Evolutionary conservation across 805 yeast species (phyloP), one percentile per base, ranked within the genome.

Genomic region (Suhomyces xylopsoci): DNA sequence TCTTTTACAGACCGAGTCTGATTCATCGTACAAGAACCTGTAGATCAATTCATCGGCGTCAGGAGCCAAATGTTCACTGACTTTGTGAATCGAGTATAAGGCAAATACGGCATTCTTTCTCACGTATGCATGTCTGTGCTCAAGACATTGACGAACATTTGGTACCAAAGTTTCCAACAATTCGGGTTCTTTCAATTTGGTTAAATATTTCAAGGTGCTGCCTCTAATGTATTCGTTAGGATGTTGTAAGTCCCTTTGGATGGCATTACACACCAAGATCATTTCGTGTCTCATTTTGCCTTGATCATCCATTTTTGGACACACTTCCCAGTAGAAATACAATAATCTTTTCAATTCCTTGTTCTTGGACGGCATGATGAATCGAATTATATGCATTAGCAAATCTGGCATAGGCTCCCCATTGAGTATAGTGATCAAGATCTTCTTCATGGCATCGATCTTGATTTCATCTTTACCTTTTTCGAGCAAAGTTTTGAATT

Each of bases 211-310:
- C 70, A 94, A 79, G 8, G 98, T 93, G 64, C 90, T 90, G 61
- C 99, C 99, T 64, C 98, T 84, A 58, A 94, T 87, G 68, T 87
- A 94, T 73, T 94, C 99, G 77, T 94, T 94, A 49, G 99, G 97
- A 73, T 96, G 99, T 73, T 92, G 97, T 62, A 94, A 81, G 69
- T 94, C 99, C 70, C 91, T 92, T 71, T 94, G 96, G 64, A 94
- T 90, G 50, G 98, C 97, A 70, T 96, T 96, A 77, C 98, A 94
- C 48, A 93, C 98, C 58, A 94, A 82, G 71, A 96, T 93, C 98
- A 94, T 94, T 75, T 94, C 99, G 70, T 93, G 98, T 74, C 90
- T 90, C 79, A 96, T 82, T 69, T 90, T 90, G 3, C 98, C 98
- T 50, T 87, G 87, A 36, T 80, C 77, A 62, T 90, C 96, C 59